Percentiles rank a stretch among this genome's conserved stretches.
Conservation (phyloP, 2,329 filamentous ascomycete genomes). For the Simplicillium aogashimaense region DNA sequence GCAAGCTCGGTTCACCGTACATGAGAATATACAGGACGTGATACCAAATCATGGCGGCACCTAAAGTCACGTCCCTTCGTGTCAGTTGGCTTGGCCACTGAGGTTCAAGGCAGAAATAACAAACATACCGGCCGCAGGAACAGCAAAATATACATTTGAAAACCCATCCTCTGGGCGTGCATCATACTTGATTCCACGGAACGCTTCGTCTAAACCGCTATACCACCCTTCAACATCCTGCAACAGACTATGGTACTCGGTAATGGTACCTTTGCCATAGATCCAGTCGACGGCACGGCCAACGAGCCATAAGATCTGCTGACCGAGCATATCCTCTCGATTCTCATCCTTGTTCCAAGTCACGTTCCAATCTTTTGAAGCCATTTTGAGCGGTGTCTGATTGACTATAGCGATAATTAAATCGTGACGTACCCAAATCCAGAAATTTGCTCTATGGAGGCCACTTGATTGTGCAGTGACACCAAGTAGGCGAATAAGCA, state of each 20-base stretch:
- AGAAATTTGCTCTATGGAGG: constrained; percentile 6
- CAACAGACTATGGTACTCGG: not conserved
- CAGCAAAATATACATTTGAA: constrained; percentile 2
- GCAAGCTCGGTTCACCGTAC: not conserved
- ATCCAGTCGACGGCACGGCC: constrained; percentile 2
- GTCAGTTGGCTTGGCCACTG: not conserved
- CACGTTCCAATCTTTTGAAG: constrained; percentile 1
- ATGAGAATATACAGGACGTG: constrained; percentile 2
- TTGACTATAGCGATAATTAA: constrained; percentile 4
- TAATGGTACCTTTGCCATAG: not conserved
- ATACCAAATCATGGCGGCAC: constrained; percentile 2
- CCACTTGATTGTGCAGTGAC: not conserved
- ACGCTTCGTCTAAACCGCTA: not conserved
- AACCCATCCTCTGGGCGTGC: not conserved
- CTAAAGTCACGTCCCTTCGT: not conserved
- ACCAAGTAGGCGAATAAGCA: constrained; percentile 1
- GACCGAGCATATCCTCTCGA: constrained; percentile 1
- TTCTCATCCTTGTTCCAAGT: not conserved
- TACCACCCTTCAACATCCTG: constrained; percentile 1
- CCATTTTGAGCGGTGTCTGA: constrained; percentile 1
- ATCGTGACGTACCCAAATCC: constrained; percentile 7
- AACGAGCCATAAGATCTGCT: constrained; percentile 3
- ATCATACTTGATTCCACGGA: constrained; percentile 1
- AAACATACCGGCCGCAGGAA: constrained; percentile 2
- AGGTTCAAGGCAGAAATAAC: not conserved